phyloP scores from a whole-genome alignment of 495 filamentous ascomycete species.

The Daldinia grandis region DNA sequence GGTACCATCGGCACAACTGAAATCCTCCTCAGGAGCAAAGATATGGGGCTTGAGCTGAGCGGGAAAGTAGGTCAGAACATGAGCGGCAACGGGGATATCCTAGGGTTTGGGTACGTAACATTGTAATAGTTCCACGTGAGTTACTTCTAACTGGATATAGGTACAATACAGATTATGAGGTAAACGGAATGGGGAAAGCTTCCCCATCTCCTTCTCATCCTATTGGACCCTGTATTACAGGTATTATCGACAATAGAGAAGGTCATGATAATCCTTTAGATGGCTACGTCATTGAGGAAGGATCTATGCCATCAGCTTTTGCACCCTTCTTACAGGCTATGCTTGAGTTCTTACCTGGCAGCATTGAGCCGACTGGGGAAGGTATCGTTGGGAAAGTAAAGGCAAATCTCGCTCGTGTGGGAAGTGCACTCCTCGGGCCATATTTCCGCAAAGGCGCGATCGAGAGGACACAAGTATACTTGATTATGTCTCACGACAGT shows the following conservation, averaged over 20 bases:
- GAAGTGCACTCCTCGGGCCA: constrained; percentile 63
- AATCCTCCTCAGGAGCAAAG: constrained; percentile 70
- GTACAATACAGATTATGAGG: constrained; percentile 64
- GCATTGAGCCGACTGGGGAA: constrained; percentile 52
- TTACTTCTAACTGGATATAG: constrained; percentile 43
- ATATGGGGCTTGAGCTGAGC: constrained; percentile 66
- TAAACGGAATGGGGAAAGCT: constrained; percentile 64
- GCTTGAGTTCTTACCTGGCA: constrained; percentile 64
- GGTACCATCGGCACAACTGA: constrained; percentile 70
- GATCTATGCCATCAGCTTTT: constrained; percentile 66
- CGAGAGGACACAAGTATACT: constrained; percentile 68
- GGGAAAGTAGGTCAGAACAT: constrained; percentile 66
- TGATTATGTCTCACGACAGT: constrained; percentile 77
- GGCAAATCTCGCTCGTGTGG: constrained; percentile 57
- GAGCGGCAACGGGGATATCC: constrained; percentile 74
- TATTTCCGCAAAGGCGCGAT: constrained; percentile 63
- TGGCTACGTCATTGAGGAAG: constrained; percentile 73
- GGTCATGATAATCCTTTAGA: constrained; percentile 63
- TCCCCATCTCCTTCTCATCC: constrained; percentile 59
- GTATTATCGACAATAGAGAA: constrained; percentile 68
- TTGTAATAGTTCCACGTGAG: not conserved
- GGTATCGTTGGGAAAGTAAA: constrained; percentile 52
- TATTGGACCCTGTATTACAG: constrained; percentile 70
- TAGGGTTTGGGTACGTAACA: constrained; percentile 64
- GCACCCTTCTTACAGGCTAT: constrained; percentile 64